These are phyloP conservation scores for Chimonanthus praecox DNA, from an alignment of 164 flowering plant species.

Conservation along the genomic window DNA sequence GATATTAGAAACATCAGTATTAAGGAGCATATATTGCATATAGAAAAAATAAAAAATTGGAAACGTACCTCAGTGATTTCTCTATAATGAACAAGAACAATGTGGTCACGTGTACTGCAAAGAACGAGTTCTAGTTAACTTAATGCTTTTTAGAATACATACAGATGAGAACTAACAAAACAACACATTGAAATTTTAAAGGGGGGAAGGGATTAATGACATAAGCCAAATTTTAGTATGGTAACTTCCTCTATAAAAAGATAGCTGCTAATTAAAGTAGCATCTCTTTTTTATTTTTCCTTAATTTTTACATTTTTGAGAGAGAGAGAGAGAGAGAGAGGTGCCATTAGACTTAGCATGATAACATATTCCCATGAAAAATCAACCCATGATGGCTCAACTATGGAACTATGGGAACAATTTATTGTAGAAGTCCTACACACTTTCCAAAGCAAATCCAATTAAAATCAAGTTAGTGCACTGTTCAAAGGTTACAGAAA, in stretches of 20 bases:
- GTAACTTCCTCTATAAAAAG: background rate
- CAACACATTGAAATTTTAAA: background rate
- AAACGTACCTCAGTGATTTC: slow-evolving; percentile 58
- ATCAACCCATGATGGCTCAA: no score
- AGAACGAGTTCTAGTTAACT: background rate
- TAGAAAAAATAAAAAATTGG: background rate
- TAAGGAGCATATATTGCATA: background rate
- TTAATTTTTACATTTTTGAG: background rate
- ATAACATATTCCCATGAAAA: no score
- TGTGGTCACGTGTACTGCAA: slow-evolving; percentile 76
- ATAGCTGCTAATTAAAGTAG: background rate
- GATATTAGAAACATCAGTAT: background rate
- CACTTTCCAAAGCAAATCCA: no score
- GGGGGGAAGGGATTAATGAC: background rate
- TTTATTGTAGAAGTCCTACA: no score
- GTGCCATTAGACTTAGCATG: no score
- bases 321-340: background rate
- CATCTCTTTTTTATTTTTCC: background rate
- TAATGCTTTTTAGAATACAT: background rate
- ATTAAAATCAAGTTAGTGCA: no score
- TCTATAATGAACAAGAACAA: slow-evolving; percentile 94
- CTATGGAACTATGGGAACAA: no score
- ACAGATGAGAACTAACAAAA: background rate
- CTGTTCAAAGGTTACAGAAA: no score
- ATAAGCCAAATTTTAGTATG: background rate